Evolutionary conservation across 2,329 filamentous ascomycete species (phyloP).

Genomic region (Penicillium sp.): DNA sequence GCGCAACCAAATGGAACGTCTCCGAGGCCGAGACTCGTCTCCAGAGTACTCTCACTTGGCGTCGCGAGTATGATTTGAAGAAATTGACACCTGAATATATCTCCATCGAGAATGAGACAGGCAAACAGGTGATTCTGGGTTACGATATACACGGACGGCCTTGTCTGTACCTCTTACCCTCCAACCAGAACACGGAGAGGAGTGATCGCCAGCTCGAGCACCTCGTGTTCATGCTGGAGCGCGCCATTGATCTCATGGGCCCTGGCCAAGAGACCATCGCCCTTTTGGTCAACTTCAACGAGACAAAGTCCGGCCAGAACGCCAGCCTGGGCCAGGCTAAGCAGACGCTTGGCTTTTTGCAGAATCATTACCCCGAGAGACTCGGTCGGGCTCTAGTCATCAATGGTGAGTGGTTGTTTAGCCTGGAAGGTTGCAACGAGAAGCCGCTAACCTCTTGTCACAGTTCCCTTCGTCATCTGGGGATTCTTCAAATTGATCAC

Average conservation of each 20-base stretch:
- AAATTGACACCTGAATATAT: constrained; percentile 76
- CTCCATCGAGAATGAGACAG: constrained; percentile 89
- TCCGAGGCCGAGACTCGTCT: constrained; percentile 74
- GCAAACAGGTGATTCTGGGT: constrained; percentile 86
- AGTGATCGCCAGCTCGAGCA: constrained; percentile 87
- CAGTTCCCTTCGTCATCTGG: constrained; percentile 85
- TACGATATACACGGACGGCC: constrained; percentile 83
- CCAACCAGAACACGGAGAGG: constrained; percentile 85
- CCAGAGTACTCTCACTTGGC: constrained; percentile 77
- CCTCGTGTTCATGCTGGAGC: constrained; percentile 92
- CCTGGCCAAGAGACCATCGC: constrained; percentile 81
- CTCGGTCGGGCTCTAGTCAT: constrained; percentile 84
- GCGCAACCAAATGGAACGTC: constrained; percentile 86
- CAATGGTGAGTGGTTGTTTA: constrained; percentile 59
- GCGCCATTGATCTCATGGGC: constrained; percentile 80
- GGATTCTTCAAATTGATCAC: constrained; percentile 96
- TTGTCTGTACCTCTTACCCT: constrained; percentile 85
- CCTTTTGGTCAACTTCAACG: constrained; percentile 87
- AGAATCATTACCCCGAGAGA: constrained; percentile 93
- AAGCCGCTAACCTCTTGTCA: constrained; percentile 1
- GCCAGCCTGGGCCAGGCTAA: constrained; percentile 72
- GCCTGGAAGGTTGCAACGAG: background rate
- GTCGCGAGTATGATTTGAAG: constrained; percentile 81
- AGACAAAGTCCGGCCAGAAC: constrained; percentile 69
- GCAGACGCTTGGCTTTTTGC: constrained; percentile 83